Conservation (phyloP, 495 filamentous ascomycete species). For the Neurospora sp. region DNA sequence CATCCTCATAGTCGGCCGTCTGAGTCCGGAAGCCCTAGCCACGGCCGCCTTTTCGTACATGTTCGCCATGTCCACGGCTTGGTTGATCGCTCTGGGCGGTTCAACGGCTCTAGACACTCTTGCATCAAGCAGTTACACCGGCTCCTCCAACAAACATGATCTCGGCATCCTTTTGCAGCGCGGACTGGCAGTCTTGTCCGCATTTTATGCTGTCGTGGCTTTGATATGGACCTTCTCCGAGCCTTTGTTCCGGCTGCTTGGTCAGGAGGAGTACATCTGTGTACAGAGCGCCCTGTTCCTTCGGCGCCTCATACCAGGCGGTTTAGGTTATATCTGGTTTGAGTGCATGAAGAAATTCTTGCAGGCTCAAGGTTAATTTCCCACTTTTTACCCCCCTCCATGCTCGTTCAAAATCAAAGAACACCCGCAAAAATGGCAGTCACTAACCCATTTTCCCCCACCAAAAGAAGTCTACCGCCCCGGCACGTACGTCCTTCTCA, state of each 20-base stretch:
- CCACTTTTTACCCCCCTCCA: background rate
- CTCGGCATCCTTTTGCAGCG: conserved; percentile 76
- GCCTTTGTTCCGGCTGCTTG: conserved; percentile 63
- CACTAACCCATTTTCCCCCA: background rate
- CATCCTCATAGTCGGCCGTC: conserved; percentile 68
- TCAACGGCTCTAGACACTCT: conserved; percentile 87
- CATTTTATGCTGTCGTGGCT: conserved; percentile 69
- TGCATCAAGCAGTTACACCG: conserved; percentile 78
- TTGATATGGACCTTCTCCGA: conserved; percentile 72
- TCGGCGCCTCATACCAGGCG: conserved; percentile 70
- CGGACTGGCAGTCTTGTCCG: conserved; percentile 60
- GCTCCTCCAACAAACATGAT: conserved; percentile 70
- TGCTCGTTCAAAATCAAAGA: background rate
- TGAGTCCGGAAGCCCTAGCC: conserved; percentile 71
- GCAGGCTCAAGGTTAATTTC: conserved; percentile 65
- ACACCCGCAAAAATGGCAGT: background rate
- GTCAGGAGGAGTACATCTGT: conserved; percentile 72
- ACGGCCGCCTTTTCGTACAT: conserved; percentile 81
- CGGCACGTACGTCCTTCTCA: conserved; percentile 75
- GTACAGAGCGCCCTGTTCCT: conserved; percentile 67
- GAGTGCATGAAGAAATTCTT: conserved; percentile 88
- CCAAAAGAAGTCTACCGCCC: conserved; percentile 68
- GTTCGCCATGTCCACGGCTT: conserved; percentile 87
- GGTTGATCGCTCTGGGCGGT: conserved; percentile 87
- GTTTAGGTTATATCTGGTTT: conserved; percentile 85